Evolutionary conservation across 1,284 basidiomycete species (phyloP).

Genomic region (Pulveroboletus ridleyi): DNA sequence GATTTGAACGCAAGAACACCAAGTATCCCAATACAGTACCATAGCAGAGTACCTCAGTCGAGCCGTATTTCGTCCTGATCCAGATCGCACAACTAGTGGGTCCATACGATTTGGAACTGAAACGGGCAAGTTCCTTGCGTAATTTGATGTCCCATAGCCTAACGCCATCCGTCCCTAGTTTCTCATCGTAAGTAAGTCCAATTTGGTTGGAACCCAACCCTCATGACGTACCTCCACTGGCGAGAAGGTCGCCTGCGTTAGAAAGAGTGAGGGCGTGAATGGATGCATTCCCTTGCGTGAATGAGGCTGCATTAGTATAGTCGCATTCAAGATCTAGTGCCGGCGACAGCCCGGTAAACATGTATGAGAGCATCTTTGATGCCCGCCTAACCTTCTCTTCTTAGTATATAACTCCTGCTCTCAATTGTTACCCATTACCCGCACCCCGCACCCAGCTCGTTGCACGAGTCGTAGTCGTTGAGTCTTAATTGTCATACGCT

Average conservation of each 20-base stretch:
- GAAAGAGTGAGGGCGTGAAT: slow-evolving; percentile 3
- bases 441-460: too few relatives aligned
- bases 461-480: too few relatives aligned
- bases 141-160: too few relatives aligned
- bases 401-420: too few relatives aligned
- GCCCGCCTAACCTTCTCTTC: too few relatives aligned
- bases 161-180: neutral
- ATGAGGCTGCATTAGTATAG: slow-evolving; percentile 4
- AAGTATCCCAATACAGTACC: slow-evolving; percentile 15
- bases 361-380: neutral
- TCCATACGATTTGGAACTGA: too few relatives aligned
- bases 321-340: too few relatives aligned
- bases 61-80: slow-evolving; percentile 10
- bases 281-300: slow-evolving; percentile 1
- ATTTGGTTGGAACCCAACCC: too few relatives aligned
- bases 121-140: too few relatives aligned
- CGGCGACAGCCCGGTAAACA: neutral
- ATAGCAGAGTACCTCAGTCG: slow-evolving; percentile 17
- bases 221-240: slow-evolving; percentile 8
- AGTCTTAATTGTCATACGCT: too few relatives aligned
- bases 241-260: neutral
- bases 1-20: slow-evolving; percentile 4
- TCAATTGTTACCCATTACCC: too few relatives aligned
- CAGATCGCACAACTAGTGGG: neutral
- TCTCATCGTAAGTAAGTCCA: too few relatives aligned